Evolutionary conservation across 805 yeast genomes (phyloP).

Genomic region (Saccharomycopsis javanensis): DNA sequence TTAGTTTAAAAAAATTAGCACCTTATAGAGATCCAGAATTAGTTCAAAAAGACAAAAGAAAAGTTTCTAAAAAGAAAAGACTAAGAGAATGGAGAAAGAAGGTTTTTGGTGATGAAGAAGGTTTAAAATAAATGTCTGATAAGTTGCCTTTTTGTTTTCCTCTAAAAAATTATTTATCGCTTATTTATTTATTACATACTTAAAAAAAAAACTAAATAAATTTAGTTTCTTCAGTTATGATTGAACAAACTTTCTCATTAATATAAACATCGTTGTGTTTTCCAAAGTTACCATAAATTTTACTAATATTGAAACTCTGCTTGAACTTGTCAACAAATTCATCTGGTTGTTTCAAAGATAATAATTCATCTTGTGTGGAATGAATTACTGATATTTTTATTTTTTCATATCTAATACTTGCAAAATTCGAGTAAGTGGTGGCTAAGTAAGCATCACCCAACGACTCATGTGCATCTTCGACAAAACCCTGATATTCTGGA

Average conservation of each 20-base stretch:
- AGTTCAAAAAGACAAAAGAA: slow-evolving; percentile 68
- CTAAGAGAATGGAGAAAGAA: slow-evolving; percentile 84
- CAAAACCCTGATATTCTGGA: slow-evolving; percentile 47
- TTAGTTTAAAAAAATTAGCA: slow-evolving; percentile 87
- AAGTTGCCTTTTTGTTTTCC: too few species aligned
- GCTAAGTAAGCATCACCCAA: slow-evolving; percentile 21
- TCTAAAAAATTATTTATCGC: too few species aligned
- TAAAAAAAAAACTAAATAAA: neutral
- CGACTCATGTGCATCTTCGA: slow-evolving; percentile 45
- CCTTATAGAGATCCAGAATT: slow-evolving; percentile 77
- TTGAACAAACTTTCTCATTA: slow-evolving; percentile 30
- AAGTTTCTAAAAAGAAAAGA: slow-evolving; percentile 72
- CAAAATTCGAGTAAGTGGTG: slow-evolving; percentile 16
- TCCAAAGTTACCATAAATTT: slow-evolving; percentile 38
- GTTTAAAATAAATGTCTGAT: slow-evolving; percentile 22
- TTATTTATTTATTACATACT: neutral
- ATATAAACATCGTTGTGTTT: slow-evolving; percentile 56
- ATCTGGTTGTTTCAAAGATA: slow-evolving; percentile 42
- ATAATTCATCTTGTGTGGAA: slow-evolving; percentile 57
- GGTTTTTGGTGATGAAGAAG: slow-evolving; percentile 58
- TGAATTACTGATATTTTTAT: slow-evolving; percentile 38
- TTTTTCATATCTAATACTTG: neutral
- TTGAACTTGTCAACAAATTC: slow-evolving; percentile 30
- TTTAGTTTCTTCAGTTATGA: neutral
- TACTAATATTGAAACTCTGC: slow-evolving; percentile 15